These are phyloP conservation scores for Epichloe uncinata DNA, from an alignment of 2,329 filamentous ascomycete species.

Conservation along the genomic window DNA sequence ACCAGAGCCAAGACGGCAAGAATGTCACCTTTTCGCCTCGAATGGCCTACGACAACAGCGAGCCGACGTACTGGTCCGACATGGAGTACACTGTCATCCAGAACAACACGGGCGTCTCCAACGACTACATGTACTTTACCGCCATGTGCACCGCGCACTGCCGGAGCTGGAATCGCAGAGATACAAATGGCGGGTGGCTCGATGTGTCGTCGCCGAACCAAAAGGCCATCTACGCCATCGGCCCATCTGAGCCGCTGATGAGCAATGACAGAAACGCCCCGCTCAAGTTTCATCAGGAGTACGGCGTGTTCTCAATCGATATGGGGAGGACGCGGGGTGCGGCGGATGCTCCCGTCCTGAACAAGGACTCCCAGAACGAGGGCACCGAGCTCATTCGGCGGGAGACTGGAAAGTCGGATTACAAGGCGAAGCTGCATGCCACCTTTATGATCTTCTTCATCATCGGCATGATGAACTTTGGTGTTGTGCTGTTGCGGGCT, in stretches of 20 bases:
- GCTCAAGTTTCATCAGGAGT: conserved; percentile 38
- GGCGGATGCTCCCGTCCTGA: conserved; percentile 27
- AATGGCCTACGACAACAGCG: conserved; percentile 33
- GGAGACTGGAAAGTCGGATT: conserved; percentile 21
- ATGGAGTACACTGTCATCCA: conserved; percentile 30
- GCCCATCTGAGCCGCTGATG: conserved; percentile 29
- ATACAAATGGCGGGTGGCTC: conserved; percentile 26
- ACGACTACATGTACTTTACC: conserved; percentile 34
- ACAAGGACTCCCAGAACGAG: conserved; percentile 18
- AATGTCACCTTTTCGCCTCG: conserved; percentile 45
- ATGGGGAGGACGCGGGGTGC: conserved; percentile 36
- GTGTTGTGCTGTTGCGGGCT: conserved; percentile 38
- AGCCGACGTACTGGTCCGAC: conserved; percentile 33
- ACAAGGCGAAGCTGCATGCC: conserved; percentile 29
- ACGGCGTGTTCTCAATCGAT: conserved; percentile 43
- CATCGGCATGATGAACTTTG: conserved; percentile 41
- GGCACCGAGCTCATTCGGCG: conserved; percentile 22
- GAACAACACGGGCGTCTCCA: conserved; percentile 32
- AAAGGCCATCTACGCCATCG: conserved; percentile 43
- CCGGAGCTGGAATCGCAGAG: conserved; percentile 30
- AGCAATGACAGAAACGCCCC: conserved; percentile 29
- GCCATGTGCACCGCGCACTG: conserved; percentile 38
- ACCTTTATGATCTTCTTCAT: conserved; percentile 43
- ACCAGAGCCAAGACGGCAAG: conserved; percentile 30
- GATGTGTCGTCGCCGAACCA: conserved; percentile 34